Base-by-base conservation (phyloP, 371 early-diverging fungal genomes). In the Haplosporangium sp. region DNA sequence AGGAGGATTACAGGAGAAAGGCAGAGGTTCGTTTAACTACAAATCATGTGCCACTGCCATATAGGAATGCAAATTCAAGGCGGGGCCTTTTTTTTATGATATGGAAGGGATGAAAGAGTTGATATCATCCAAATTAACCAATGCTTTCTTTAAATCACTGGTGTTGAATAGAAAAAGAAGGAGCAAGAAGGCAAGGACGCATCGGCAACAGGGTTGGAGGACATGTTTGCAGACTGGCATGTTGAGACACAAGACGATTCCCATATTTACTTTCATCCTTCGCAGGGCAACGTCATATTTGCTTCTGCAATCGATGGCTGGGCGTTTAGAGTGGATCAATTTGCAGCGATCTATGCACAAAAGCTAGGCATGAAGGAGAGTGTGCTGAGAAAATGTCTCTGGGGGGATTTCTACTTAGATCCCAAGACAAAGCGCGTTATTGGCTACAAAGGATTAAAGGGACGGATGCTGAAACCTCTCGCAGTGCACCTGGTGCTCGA, bases 361-460 rank as follows among this genome's bases (percentile, higher is more conserved):
- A 98, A 96, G 73, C 88, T 99, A 43, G 94, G 94, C 5, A 86
- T 98, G 55, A 95, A 94, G 66, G 96, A 95, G 64, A 58, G 75
- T 1, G 77, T 86, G 4, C 81, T 98, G 51, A 85, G 87, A 23
- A 89, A 91, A 56, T 91, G 92, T 40, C 84, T 99, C 52, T 99
- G 99, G 99, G 99, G 99, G 10, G 95, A 98, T 69, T 96, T 89
- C 81, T 99, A 95, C 80, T 87, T 98, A 73, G 99, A 99, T 69
- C 92, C 96, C 36, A 98, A 97, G 80, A 90, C 93, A 20, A 98
- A 96, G 65, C 90, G 95, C 6, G 93, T 98, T 1, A 82, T 98
- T 53, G 88, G 89, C 5, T 91, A 92, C 50, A 96, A 95, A 74
- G 94, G 93, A 52, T 75, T 94, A 36, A 94, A 94, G 59, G 95